Conservation (phyloP, 2,329 filamentous ascomycete species). For the Trichoderma endophyticum region DNA sequence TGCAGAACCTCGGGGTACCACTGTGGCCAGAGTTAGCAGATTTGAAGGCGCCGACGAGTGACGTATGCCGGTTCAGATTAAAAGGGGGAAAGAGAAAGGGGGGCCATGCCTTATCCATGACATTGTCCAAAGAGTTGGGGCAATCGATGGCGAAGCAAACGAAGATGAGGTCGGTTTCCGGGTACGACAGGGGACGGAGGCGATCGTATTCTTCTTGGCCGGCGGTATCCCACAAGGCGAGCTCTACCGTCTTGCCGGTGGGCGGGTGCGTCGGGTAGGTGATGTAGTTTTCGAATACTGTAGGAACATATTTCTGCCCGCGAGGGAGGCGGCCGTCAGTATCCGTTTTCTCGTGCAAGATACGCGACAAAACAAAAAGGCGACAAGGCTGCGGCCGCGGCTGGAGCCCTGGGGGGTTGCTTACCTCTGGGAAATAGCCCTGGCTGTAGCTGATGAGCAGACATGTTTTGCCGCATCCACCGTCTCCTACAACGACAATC, state of each 20-base stretch:
- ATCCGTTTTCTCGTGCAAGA: neutral
- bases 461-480: conserved; percentile 98
- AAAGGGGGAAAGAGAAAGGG: neutral
- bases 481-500: conserved; percentile 97
- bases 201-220: conserved; percentile 99
- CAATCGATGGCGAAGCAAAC: conserved; percentile 99
- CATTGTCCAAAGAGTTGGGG: conserved; percentile 95
- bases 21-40: conserved; percentile 47
- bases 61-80: neutral
- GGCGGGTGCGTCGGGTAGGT: conserved; percentile 87
- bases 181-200: conserved; percentile 91
- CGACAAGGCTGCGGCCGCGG: neutral
- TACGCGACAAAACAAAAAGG: neutral
- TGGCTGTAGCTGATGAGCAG: conserved; percentile 98
- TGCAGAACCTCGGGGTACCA: conserved; percentile 99
- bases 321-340: neutral
- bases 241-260: conserved; percentile 90
- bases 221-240: conserved; percentile 97
- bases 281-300: conserved; percentile 99
- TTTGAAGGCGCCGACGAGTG: neutral
- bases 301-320: conserved; percentile 96
- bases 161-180: conserved; percentile 95
- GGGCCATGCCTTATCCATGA: conserved; percentile 84
- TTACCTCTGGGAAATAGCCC: conserved; percentile 97
- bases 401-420: conserved; percentile 23